Percentiles rank a stretch among this genome's conserved stretches.
These are phyloP conservation scores for Fusarium stilboides DNA, from an alignment of 2,329 filamentous ascomycete species.

Conservation along the genomic window DNA sequence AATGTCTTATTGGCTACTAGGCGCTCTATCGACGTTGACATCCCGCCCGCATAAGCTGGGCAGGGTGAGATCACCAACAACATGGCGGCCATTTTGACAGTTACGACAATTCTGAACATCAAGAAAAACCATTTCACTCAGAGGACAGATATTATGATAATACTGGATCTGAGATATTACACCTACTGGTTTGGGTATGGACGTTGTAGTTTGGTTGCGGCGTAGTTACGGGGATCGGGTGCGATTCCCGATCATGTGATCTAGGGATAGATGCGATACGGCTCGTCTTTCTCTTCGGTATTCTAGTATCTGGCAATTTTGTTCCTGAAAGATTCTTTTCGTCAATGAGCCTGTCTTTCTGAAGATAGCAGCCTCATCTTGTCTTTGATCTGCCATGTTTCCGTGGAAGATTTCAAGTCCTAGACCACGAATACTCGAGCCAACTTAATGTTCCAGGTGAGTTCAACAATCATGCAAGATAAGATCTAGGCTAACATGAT, in stretches of 20 bases:
- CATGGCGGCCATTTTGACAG: slow-evolving; percentile 68
- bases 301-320: background rate
- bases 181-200: slow-evolving; percentile 22
- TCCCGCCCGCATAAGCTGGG: slow-evolving; percentile 68
- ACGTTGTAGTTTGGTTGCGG: slow-evolving; percentile 2
- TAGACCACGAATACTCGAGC: too few species aligned
- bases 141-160: background rate
- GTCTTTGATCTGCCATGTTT: too few species aligned
- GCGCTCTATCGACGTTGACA: slow-evolving; percentile 69
- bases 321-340: too few species aligned
- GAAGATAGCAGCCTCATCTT: background rate
- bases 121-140: background rate
- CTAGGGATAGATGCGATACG: background rate
- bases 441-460: too few species aligned
- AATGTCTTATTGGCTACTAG: slow-evolving; percentile 72
- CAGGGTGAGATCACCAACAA: slow-evolving; percentile 77
- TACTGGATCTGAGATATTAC: slow-evolving; percentile 1
- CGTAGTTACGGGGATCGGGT: slow-evolving; percentile 12
- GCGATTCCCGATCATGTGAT: slow-evolving; percentile 31
- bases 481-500: too few species aligned
- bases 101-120: slow-evolving; percentile 49
- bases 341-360: background rate
- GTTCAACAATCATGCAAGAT: too few species aligned
- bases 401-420: too few species aligned
- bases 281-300: background rate